Evolutionary conservation across 2,329 filamentous ascomycete genomes (phyloP), one percentile per base, ranked within the genome.

Genomic region (Phaeosphaeriaceae sp.): DNA sequence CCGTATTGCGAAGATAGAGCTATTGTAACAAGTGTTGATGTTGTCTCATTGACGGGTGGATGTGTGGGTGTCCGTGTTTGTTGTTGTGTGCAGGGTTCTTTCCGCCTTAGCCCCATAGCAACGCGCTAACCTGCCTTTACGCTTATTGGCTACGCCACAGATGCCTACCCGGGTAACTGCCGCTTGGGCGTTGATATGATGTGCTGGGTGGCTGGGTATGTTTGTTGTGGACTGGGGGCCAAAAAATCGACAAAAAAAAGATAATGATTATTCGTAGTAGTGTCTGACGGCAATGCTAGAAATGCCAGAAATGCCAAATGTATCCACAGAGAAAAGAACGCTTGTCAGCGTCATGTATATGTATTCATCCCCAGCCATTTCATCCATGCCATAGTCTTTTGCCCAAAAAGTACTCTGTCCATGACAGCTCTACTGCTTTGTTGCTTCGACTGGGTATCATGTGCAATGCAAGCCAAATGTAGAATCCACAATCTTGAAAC

Each of bases 391-490:
- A 17, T 45, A 16, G 17, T 18, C 32, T 33, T 26, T 38, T 33
- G 17, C 15, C 34, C 15, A 30, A 23, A 18, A 26, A 17, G 32
- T 26, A 26, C 32, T 35, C 12, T 32, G 13, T 11, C 18, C 34
- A 38, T 45, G 48, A 50, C 46, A 47, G 37, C 41, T 46, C 45
- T 57, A 33, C 49, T 50, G 55, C 58, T 56, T 47, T 63, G 51
- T 52, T 62, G 54, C 60, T 55, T 64, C 61, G 66, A 68, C 60
- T 63, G 63, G 70, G 70, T 72, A 72, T 72, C 70, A 63, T 69
- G 60, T 64, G 63, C 60, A 58, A 67, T 68, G 68, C 67, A 68
- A 67, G 60, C 60, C 62, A 66, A 66, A 62, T 36, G 53, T 56
- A 69, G 48, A 63, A 61, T 62, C 63, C 63, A 61, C 63, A 66